Conservation (phyloP, 768 basidiomycete genomes). For the Saitozyma podzolica region DNA sequence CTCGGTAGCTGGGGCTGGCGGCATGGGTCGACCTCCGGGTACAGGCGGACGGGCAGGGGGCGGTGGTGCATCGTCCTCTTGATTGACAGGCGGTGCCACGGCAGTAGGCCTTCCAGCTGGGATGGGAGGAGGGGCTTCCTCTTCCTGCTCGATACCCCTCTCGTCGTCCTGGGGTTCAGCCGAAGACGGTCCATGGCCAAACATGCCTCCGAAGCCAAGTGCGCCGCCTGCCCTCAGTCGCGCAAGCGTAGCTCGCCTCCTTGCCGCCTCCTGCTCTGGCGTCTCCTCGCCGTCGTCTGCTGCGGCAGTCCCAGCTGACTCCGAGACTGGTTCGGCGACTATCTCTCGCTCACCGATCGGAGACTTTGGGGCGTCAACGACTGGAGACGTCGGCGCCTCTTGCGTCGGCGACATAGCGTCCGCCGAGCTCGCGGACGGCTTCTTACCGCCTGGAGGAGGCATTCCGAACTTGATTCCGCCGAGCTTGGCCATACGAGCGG, state of each 20-base stretch:
- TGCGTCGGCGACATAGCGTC: constrained; percentile 18
- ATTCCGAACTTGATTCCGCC: constrained; percentile 81
- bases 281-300: constrained; percentile 40
- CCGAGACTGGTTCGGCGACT: not conserved
- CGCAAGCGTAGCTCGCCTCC: constrained; percentile 62
- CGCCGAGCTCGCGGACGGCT: constrained; percentile 9
- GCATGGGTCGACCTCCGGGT: constrained; percentile 12
- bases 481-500: constrained; percentile 91
- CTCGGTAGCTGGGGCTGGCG: constrained; percentile 55
- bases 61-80: constrained; percentile 55
- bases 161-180: constrained; percentile 20
- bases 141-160: constrained; percentile 16
- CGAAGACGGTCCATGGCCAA: constrained; percentile 42
- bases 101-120: constrained; percentile 38
- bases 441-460: constrained; percentile 54
- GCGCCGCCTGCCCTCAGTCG: constrained; percentile 63
- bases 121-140: constrained; percentile 46
- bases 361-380: not conserved
- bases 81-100: constrained; percentile 57
- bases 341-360: constrained; percentile 12
- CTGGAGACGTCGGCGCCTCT: not conserved
- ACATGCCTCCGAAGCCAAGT: constrained; percentile 61
- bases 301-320: constrained; percentile 14
- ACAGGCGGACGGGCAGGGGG: constrained; percentile 57
- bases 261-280: constrained; percentile 59